Percentiles rank a stretch among this genome's conserved stretches.
phyloP scores from a whole-genome alignment of 352 stramenopile species.

The Pythium sukuiense region DNA sequence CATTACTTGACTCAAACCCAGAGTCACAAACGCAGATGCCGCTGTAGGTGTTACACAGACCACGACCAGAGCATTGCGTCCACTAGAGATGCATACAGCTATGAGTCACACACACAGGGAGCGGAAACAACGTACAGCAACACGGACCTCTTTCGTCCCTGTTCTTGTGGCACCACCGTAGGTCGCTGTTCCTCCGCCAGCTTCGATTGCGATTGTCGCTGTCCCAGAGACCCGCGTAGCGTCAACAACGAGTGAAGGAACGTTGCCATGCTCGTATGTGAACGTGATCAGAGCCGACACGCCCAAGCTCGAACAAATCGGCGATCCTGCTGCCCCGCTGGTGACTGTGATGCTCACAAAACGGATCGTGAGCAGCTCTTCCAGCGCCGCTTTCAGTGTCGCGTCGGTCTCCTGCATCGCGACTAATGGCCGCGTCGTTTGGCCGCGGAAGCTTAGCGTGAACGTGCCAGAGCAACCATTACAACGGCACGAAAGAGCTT shows the following conservation, averaged over 20 bases:
- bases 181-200: slow-evolving; percentile 34
- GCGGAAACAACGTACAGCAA: neutral
- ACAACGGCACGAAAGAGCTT: slow-evolving; percentile 72
- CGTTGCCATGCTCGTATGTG: slow-evolving; percentile 61
- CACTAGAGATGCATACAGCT: slow-evolving; percentile 37
- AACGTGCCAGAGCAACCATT: slow-evolving; percentile 60
- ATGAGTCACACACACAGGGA: neutral
- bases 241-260: slow-evolving; percentile 46
- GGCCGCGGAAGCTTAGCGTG: slow-evolving; percentile 56
- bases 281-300: slow-evolving; percentile 70
- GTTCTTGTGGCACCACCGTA: slow-evolving; percentile 42
- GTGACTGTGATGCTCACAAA: slow-evolving; percentile 47
- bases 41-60: slow-evolving; percentile 46
- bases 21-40: slow-evolving; percentile 50
- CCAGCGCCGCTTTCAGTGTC: slow-evolving; percentile 51
- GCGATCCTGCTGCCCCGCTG: slow-evolving; percentile 29
- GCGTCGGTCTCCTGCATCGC: slow-evolving; percentile 39
- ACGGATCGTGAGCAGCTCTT: slow-evolving; percentile 53
- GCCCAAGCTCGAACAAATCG: slow-evolving; percentile 50
- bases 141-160: slow-evolving; percentile 63
- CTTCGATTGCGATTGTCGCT: slow-evolving; percentile 36
- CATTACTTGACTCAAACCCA: slow-evolving; percentile 58
- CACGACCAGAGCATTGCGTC: slow-evolving; percentile 60
- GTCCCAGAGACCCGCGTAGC: slow-evolving; percentile 33
- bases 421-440: slow-evolving; percentile 47